Conservation (phyloP, 192 early-diverging fungal genomes). For the Gaertneriomyces semiglobifer region DNA sequence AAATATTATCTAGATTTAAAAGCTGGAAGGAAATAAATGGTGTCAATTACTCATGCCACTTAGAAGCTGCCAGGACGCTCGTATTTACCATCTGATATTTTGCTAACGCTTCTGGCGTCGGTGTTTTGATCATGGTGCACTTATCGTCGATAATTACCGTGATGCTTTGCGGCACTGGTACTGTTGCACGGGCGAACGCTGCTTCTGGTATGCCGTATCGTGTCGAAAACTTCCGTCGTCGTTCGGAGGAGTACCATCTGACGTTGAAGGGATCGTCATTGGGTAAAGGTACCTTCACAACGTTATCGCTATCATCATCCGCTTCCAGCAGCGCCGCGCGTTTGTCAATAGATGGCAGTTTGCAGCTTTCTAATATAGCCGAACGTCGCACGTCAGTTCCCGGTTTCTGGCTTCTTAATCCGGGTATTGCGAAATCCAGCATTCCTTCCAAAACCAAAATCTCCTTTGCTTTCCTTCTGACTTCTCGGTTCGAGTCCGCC, state of each 20-base stretch:
- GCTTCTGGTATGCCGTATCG: conserved; percentile 43
- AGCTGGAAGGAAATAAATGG: conserved; percentile 21
- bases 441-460: conserved; percentile 40
- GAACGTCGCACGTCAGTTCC: conserved; percentile 21
- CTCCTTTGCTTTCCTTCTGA: conserved; percentile 40
- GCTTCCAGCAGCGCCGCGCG: conserved; percentile 18
- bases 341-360: conserved; percentile 36
- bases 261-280: conserved; percentile 50
- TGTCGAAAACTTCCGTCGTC: conserved; percentile 33
- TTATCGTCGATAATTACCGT: conserved; percentile 33
- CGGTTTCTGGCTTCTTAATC: conserved; percentile 25
- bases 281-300: conserved; percentile 22
- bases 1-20: conserved; percentile 42
- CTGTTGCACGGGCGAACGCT: conserved; percentile 21
- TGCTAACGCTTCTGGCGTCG: conserved; percentile 18
- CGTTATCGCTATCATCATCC: conserved; percentile 10
- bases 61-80: neutral
- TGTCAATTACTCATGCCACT: neutral
- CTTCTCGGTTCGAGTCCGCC: conserved; percentile 46
- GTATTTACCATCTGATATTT: conserved; percentile 40
- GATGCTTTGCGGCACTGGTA: conserved; percentile 30
- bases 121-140: conserved; percentile 17
- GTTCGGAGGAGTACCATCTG: conserved; percentile 47
- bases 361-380: conserved; percentile 29
- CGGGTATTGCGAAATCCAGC: conserved; percentile 41